These are phyloP conservation scores for Dentipellis fragilis DNA, from an alignment of 768 basidiomycete genomes.

Conservation along the genomic window DNA sequence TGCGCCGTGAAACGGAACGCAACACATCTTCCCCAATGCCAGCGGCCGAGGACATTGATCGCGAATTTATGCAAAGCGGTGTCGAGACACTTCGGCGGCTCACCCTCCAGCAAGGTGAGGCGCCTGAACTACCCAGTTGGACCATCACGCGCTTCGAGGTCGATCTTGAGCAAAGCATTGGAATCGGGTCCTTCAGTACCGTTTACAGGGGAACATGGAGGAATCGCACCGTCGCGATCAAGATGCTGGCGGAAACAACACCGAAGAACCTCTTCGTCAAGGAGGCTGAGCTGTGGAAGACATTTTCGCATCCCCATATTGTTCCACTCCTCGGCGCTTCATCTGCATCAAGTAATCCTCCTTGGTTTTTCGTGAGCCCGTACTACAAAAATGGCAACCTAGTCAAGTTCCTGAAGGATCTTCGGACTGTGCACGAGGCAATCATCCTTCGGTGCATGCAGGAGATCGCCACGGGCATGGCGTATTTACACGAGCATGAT, in stretches of 20 bases:
- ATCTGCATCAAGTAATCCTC: conserved; percentile 55
- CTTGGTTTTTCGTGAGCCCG: conserved; percentile 49
- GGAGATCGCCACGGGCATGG: conserved; percentile 75
- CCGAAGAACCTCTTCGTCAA: conserved; percentile 55
- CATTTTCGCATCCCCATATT: conserved; percentile 57
- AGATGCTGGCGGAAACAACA: conserved; percentile 54
- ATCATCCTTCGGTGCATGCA: conserved; percentile 53
- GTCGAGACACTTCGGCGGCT: conserved; percentile 62
- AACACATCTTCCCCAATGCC: too few relatives aligned
- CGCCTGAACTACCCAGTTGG: conserved; percentile 47
- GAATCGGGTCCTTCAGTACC: conserved; percentile 65
- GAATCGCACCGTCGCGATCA: conserved; percentile 55
- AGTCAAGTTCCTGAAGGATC: conserved; percentile 40
- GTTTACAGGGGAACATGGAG: conserved; percentile 72
- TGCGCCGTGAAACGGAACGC: not conserved
- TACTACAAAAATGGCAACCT: conserved; percentile 61
- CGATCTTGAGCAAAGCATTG: conserved; percentile 57
- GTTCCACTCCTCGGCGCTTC: conserved; percentile 72
- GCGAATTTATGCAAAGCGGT: conserved; percentile 60
- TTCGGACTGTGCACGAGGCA: conserved; percentile 21
- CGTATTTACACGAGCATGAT: conserved; percentile 58
- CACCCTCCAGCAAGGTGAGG: conserved; percentile 25
- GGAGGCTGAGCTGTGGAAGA: conserved; percentile 66
- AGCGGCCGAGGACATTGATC: conserved; percentile 30
- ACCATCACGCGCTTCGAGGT: conserved; percentile 79